A percentile compares a stretch with the other conserved stretches of the same genome.
phyloP scores from a whole-genome alignment of 306 rosid genomes.

The Ammopiptanthus mongolicus region DNA sequence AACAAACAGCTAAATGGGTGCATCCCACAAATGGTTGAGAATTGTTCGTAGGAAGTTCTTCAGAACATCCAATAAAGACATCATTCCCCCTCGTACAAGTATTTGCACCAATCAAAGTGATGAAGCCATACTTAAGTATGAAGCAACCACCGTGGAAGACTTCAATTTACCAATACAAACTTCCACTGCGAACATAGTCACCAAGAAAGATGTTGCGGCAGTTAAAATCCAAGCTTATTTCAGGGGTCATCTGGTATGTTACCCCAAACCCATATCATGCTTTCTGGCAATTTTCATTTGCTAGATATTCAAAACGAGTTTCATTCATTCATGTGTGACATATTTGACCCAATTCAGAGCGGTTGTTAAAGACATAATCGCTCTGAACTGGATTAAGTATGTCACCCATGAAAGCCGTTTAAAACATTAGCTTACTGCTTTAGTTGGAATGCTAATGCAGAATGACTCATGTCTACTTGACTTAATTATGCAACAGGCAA shows the following conservation, averaged over 20 bases:
- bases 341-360: no score
- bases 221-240: conserved; percentile 72
- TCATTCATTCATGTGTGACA: not conserved
- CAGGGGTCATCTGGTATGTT: conserved; percentile 81
- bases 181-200: not conserved
- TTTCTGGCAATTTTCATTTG: not conserved
- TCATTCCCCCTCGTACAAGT: conserved; percentile 26
- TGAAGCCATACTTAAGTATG: conserved; percentile 3
- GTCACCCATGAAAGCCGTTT: no score
- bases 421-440: not conserved
- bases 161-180: not conserved
- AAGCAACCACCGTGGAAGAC: conserved; percentile 15
- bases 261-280: not conserved
- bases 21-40: conserved; percentile 44
- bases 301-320: not conserved
- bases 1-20: conserved; percentile 31
- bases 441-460: no score
- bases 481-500: conserved; percentile 46
- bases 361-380: no score
- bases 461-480: not conserved
- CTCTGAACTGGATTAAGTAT: no score
- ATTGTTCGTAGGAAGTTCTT: conserved; percentile 35
- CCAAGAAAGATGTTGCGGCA: conserved; percentile 49
- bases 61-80: conserved; percentile 33
- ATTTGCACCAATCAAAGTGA: conserved; percentile 22